Conservation (phyloP, 2,329 filamentous ascomycete genomes). For the Pseudofabraea citricarpa region DNA sequence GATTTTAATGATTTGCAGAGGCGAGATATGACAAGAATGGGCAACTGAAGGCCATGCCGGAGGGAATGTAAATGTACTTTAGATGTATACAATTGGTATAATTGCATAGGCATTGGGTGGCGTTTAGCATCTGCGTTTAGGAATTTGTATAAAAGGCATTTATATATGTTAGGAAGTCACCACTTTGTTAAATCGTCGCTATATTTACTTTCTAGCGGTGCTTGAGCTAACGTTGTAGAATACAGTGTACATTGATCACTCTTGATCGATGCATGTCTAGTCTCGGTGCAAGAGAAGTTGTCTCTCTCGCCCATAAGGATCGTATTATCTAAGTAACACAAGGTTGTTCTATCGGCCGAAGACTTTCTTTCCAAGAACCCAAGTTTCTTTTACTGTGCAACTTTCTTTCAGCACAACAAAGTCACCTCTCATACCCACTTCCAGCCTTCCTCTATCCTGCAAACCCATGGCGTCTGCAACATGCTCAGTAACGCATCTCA, state of each 20-base stretch:
- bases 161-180: no score
- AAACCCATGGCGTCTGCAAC: conserved; percentile 20
- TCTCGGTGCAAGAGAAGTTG: no score
- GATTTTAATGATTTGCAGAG: conserved; percentile 53
- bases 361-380: conserved; percentile 19
- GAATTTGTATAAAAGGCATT: no score
- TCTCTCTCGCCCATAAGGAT: no score
- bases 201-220: no score
- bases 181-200: no score
- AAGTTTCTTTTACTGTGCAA: conserved; percentile 19
- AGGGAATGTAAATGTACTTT: conserved; percentile 11
- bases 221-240: no score
- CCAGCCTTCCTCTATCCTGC: conserved; percentile 19
- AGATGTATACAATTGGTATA: conserved; percentile 4
- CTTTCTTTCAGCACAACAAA: conserved; percentile 20
- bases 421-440: conserved; percentile 20
- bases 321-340: not conserved
- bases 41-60: conserved; percentile 40
- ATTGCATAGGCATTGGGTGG: no score
- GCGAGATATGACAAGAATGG: conserved; percentile 82
- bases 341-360: conserved; percentile 4
- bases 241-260: no score
- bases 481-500: conserved; percentile 25
- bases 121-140: no score
- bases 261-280: no score